Percentiles rank a stretch among this genome's conserved stretches.
Evolutionary conservation across 495 filamentous ascomycete genomes (phyloP).

Genomic region (Neurospora intermedia): DNA sequence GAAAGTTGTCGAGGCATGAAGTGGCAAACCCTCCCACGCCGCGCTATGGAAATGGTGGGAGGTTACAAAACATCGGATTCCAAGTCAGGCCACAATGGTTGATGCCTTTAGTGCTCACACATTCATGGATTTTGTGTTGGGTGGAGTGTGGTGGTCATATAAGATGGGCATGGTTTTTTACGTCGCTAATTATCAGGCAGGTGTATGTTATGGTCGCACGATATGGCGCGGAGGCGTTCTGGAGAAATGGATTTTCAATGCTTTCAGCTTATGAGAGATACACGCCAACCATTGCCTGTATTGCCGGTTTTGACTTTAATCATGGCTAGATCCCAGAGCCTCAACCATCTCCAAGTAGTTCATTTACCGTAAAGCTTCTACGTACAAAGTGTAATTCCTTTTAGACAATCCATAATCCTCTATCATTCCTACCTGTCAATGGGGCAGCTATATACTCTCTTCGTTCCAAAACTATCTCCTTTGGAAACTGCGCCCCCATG

Average conservation of each 20-base stretch:
- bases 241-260: not conserved
- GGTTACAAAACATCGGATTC: not conserved
- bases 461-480: slow-evolving; percentile 26
- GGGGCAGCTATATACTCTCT: slow-evolving; percentile 42
- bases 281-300: not conserved
- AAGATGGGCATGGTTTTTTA: not conserved
- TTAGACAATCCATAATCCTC: not conserved
- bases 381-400: not conserved
- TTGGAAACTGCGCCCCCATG: slow-evolving; percentile 16
- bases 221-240: not conserved
- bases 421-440: slow-evolving; percentile 34
- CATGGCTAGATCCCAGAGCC: not conserved
- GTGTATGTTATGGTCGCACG: not conserved
- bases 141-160: not conserved
- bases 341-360: not conserved
- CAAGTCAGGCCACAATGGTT: not conserved
- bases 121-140: not conserved
- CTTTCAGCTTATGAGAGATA: not conserved
- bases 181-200: not conserved
- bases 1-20: not conserved
- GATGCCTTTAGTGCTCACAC: not conserved
- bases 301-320: not conserved
- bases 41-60: not conserved
- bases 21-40: not conserved
- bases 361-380: not conserved